phyloP scores from a whole-genome alignment of 225 moss, liverwort and hornwort genomes.

The Ulota crispa region DNA sequence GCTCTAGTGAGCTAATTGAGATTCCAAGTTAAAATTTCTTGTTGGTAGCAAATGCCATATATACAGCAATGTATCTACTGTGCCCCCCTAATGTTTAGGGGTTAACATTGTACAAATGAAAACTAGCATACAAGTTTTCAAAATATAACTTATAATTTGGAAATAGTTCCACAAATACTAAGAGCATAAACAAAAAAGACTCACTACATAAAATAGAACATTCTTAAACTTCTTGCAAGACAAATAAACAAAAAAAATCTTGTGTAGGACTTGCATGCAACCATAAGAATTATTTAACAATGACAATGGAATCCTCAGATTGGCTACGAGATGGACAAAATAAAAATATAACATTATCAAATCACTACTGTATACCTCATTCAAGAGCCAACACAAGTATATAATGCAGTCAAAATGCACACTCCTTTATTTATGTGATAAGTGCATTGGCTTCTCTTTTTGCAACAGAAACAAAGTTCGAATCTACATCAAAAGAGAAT shows the following conservation, averaged over 20 bases:
- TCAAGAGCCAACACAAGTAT: not conserved
- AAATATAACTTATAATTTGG: not conserved
- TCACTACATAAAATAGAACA: not conserved
- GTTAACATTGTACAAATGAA: not conserved
- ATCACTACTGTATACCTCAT: not conserved
- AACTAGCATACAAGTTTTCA: not conserved
- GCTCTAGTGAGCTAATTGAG: too few relatives aligned
- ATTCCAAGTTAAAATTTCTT: too few relatives aligned
- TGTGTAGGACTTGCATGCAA: not conserved
- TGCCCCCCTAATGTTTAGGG: too few relatives aligned
- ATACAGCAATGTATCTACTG: too few relatives aligned
- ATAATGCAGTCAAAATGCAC: not conserved
- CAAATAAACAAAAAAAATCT: not conserved
- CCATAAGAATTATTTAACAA: not conserved
- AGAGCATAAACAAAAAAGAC: not conserved
- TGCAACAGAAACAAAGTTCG: not conserved
- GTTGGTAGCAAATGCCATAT: too few relatives aligned
- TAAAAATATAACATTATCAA: not conserved
- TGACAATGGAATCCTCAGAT: not conserved
- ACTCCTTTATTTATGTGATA: not conserved
- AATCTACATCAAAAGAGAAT: not conserved
- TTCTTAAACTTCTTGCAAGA: not conserved
- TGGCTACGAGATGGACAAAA: not conserved
- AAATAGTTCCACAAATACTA: not conserved
- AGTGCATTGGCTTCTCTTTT: not conserved